These are phyloP conservation scores for Triticum dicoccoides DNA, from an alignment of 176 grass and related monocot genomes.

Conservation along the genomic window DNA sequence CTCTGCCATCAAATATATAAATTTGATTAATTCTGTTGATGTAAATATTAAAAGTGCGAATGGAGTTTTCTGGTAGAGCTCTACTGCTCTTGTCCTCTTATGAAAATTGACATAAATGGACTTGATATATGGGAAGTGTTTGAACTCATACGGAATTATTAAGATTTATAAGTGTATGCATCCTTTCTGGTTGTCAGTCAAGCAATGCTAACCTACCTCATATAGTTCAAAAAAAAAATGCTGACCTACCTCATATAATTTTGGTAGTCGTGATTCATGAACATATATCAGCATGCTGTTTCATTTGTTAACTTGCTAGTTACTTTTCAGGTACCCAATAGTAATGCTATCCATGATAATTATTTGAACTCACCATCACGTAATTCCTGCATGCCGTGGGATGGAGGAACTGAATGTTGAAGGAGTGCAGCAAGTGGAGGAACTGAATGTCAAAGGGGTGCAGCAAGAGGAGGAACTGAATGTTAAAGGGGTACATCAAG, in stretches of 20 bases:
- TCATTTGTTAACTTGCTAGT: background rate
- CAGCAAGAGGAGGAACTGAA: conserved; percentile 20
- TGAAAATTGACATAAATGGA: background rate
- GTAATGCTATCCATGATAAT: background rate
- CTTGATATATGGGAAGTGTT: background rate
- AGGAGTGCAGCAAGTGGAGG: conserved; percentile 21
- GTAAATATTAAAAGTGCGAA: background rate
- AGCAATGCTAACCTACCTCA: background rate
- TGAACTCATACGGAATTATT: background rate
- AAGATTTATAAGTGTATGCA: background rate
- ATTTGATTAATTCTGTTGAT: background rate
- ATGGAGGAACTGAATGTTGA: conserved; percentile 42
- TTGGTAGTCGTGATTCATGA: background rate
- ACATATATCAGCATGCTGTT: background rate
- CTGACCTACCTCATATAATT: background rate
- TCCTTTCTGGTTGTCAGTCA: background rate
- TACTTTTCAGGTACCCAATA: conserved; percentile 13
- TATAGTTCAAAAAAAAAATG: background rate
- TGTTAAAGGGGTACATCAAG: background rate
- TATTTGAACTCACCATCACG: background rate
- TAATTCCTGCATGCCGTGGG: conserved; percentile 2
- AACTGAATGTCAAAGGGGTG: conserved; percentile 9
- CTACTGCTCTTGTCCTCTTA: background rate
- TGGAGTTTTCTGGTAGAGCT: background rate
- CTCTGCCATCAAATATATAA: background rate